Percentiles rank a stretch among this genome's conserved stretches.
Conservation (phyloP, 202 grass and related monocot species). For the Tripidium arundinaceum region DNA sequence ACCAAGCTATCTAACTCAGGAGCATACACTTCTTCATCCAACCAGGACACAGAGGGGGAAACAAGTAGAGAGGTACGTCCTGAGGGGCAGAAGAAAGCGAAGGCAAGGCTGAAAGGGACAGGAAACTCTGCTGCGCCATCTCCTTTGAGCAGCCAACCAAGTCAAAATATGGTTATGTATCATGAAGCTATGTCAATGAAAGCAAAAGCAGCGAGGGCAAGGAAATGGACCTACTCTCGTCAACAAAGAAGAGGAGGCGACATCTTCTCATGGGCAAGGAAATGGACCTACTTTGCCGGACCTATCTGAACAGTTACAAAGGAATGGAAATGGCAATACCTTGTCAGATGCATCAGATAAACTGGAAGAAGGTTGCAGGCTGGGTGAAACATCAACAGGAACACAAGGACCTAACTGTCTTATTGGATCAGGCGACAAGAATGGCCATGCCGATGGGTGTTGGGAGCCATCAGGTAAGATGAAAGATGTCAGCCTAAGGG, state of each 20-base stretch:
- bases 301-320: not conserved
- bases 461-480: not conserved
- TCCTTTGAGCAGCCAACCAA: too few species aligned
- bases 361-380: slow-evolving; percentile 1
- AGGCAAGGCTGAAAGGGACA: too few species aligned
- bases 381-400: slow-evolving; percentile 2
- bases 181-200: too few species aligned
- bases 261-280: not conserved
- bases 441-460: not conserved
- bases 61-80: too few species aligned
- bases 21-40: too few species aligned
- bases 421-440: not conserved
- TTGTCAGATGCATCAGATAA: not conserved
- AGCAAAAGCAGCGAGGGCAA: too few species aligned
- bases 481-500: not conserved
- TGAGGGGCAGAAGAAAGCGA: too few species aligned
- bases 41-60: too few species aligned
- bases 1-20: too few species aligned
- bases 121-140: too few species aligned
- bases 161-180: too few species aligned
- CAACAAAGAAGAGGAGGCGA: not conserved
- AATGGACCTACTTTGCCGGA: not conserved
- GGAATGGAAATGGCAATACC: slow-evolving; percentile 15
- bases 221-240: too few species aligned
- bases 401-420: not conserved